These are phyloP conservation scores for Prunella vulgaris DNA, from an alignment of 257 asterid species.

Conservation along the genomic window DNA sequence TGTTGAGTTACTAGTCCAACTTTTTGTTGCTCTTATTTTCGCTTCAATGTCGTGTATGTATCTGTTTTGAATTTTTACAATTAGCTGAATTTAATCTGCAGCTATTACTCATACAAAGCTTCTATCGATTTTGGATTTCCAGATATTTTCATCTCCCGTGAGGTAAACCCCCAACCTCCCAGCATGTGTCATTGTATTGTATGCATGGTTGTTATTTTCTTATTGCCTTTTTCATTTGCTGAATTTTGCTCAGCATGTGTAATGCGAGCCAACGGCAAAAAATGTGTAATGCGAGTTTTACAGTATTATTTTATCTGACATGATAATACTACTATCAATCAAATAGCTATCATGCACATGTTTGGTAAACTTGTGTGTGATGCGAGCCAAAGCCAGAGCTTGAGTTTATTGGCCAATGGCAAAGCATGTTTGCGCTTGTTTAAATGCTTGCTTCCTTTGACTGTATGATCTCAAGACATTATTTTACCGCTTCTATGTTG, in stretches of 20 bases:
- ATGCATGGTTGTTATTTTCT: too few species aligned
- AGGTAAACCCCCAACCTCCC: slow-evolving; percentile 41
- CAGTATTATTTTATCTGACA: background rate
- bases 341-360: background rate
- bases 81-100: slow-evolving; percentile 35
- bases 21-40: slow-evolving; percentile 10
- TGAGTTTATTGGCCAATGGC: too few species aligned
- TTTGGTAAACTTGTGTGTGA: background rate
- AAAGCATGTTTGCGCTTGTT: too few species aligned
- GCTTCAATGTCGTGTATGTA: slow-evolving; percentile 2
- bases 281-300: background rate
- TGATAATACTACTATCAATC: background rate
- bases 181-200: too few species aligned
- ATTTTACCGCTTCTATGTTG: too few species aligned
- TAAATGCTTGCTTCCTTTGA: too few species aligned
- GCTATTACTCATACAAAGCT: slow-evolving; percentile 87
- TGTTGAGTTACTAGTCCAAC: background rate
- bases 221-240: too few species aligned
- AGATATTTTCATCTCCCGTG: slow-evolving; percentile 90
- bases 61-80: slow-evolving; percentile 15
- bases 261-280: too few species aligned
- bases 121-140: slow-evolving; percentile 91
- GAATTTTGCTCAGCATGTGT: too few species aligned
- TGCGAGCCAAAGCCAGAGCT: too few species aligned
- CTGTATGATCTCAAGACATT: too few species aligned